Conservation (phyloP, 148 eudicot species). For the Spergularia bocconei region DNA sequence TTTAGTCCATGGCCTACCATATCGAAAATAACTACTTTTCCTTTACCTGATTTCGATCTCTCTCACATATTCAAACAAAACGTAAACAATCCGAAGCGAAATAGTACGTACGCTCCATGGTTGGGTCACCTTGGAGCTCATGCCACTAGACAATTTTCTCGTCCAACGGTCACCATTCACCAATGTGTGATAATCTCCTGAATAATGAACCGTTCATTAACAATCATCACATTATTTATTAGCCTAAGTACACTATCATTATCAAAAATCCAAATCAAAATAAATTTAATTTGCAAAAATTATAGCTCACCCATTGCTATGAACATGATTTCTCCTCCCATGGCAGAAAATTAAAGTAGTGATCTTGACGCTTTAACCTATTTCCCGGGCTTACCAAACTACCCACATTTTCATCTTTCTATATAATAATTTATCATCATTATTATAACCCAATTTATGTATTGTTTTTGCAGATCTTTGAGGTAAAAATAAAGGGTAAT, state of each 20-base stretch:
- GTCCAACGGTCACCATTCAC: too few relatives aligned
- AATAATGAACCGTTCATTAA: slow-evolving; percentile 1
- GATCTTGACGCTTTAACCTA: slow-evolving; percentile 22
- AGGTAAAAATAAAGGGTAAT: neutral
- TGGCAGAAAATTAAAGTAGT: neutral
- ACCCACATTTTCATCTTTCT: neutral
- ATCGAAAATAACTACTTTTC: too few relatives aligned
- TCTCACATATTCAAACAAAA: too few relatives aligned
- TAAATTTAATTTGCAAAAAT: neutral
- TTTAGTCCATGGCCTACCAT: too few relatives aligned
- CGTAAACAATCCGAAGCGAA: too few relatives aligned
- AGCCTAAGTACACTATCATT: neutral
- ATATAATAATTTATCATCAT: neutral
- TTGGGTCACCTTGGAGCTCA: too few relatives aligned
- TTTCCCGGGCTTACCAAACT: slow-evolving; percentile 12
- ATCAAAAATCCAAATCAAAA: neutral
- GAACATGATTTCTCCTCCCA: neutral
- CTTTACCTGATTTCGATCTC: too few relatives aligned
- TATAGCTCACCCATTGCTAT: neutral
- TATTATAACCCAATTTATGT: neutral
- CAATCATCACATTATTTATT: neutral
- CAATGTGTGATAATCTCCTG: neutral
- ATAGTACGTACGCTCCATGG: too few relatives aligned
- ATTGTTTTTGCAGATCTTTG: neutral
- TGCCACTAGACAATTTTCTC: too few relatives aligned